Conservation (phyloP, 305 asterid genomes). For the Plantago lanceolata region DNA sequence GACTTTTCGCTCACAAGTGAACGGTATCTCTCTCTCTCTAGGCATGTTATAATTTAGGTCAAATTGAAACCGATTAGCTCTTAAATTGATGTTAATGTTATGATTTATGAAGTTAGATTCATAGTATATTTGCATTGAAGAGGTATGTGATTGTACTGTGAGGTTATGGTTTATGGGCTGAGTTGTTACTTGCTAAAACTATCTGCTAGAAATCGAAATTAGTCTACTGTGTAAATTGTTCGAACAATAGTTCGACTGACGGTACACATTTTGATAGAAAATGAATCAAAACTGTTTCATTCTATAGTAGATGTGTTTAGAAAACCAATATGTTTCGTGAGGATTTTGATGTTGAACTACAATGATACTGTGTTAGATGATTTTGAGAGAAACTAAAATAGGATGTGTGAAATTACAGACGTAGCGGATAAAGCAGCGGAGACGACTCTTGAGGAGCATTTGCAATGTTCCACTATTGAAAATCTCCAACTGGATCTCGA, state of each 20-base stretch:
- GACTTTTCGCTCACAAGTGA: slow-evolving; percentile 73
- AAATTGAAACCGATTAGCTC: slow-evolving; percentile 4
- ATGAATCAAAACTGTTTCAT: neutral
- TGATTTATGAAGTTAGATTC: neutral
- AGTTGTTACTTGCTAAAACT: too few species aligned
- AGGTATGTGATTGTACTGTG: too few species aligned
- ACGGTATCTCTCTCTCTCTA: slow-evolving; percentile 39
- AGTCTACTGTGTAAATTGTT: too few species aligned
- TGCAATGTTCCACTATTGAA: slow-evolving; percentile 54
- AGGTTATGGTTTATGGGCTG: too few species aligned
- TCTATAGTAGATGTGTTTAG: too few species aligned
- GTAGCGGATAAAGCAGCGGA: slow-evolving; percentile 90
- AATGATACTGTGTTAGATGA: neutral
- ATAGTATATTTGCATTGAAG: neutral
- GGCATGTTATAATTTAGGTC: neutral
- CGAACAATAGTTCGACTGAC: too few species aligned
- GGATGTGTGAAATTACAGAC: slow-evolving; percentile 44
- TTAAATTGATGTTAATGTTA: neutral
- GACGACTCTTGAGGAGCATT: slow-evolving; percentile 73
- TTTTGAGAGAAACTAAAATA: slow-evolving; percentile 1
- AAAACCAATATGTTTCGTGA: too few species aligned
- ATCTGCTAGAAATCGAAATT: too few species aligned
- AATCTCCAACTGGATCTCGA: slow-evolving; percentile 65
- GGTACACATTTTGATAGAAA: too few species aligned
- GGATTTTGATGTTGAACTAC: neutral